Conservation (phyloP, 192 early-diverging fungal species). For the Backusella tuberculispora region DNA sequence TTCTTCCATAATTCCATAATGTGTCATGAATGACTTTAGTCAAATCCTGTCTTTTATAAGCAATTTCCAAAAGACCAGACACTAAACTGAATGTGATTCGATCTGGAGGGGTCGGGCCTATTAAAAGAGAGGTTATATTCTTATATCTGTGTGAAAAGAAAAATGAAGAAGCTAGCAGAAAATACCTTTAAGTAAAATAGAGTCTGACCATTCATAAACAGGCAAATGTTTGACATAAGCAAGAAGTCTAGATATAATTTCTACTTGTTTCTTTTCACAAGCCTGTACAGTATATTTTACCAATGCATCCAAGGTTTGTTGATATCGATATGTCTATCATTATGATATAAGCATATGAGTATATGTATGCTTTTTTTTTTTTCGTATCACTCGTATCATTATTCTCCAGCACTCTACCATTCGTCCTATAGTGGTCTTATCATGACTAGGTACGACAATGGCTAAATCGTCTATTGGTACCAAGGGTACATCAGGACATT, state of each 20-base stretch:
- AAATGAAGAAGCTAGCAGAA: neutral
- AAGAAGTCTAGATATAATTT: conserved; percentile 30
- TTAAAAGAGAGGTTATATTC: neutral
- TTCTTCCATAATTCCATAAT: conserved; percentile 51
- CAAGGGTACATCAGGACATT: conserved; percentile 36
- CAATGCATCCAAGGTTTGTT: conserved; percentile 34
- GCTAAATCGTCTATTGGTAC: neutral
- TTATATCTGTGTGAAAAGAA: neutral
- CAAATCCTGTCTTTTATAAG: conserved; percentile 32
- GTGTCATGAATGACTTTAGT: conserved; percentile 41
- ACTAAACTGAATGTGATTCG: conserved; percentile 46
- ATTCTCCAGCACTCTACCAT: conserved; percentile 6
- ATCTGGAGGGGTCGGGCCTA: conserved; percentile 32
- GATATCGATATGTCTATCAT: conserved; percentile 33
- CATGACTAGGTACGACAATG: neutral
- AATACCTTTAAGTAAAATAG: conserved; percentile 35
- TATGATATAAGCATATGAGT: neutral
- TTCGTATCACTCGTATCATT: neutral
- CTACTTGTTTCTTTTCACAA: conserved; percentile 17
- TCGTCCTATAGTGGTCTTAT: neutral
- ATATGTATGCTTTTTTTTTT: neutral
- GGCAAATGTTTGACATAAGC: conserved; percentile 37
- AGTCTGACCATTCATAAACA: conserved; percentile 34
- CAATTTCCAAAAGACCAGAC: conserved; percentile 44
- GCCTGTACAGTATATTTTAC: conserved; percentile 28